Conservation (phyloP, 352 stramenopile genomes). For the Ophiocytium majus region DNA sequence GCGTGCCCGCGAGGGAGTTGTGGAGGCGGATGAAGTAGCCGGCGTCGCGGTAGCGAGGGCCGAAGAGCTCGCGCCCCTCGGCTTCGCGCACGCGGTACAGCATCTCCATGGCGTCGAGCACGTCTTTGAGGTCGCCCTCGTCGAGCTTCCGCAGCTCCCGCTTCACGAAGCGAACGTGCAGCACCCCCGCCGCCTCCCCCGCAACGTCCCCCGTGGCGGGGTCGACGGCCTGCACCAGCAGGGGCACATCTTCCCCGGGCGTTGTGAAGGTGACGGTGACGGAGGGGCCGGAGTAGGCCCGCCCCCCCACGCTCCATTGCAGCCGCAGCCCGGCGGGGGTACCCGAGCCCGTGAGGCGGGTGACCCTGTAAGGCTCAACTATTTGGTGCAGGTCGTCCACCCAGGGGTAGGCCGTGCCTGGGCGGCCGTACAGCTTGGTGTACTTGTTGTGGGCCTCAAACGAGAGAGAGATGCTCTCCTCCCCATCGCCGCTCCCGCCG, state of each 20-base stretch:
- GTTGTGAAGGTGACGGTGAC: slow-evolving; percentile 25
- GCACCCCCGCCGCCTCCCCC: neutral
- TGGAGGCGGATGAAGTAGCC: neutral
- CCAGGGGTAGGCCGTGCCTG: neutral
- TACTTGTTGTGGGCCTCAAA: neutral
- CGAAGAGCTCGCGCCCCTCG: slow-evolving; percentile 34
- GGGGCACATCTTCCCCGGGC: neutral
- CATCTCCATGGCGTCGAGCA: slow-evolving; percentile 44
- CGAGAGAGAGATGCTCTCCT: neutral
- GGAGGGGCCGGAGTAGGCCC: neutral
- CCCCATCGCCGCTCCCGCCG: no score
- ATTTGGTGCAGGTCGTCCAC: slow-evolving; percentile 5
- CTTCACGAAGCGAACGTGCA: slow-evolving; percentile 46
- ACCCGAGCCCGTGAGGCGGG: neutral
- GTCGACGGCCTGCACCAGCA: neutral
- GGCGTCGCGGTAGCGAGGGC: slow-evolving; percentile 20
- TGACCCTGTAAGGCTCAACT: neutral
- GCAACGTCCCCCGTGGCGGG: neutral
- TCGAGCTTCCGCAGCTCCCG: slow-evolving; percentile 54
- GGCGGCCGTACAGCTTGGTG: neutral
- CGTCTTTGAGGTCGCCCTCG: slow-evolving; percentile 34
- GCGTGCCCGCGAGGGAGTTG: neutral
- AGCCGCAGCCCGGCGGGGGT: no score
- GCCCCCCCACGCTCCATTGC: neutral
- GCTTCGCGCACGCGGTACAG: slow-evolving; percentile 44